Conservation (phyloP, 2,329 filamentous ascomycete genomes). For the Exophiala oligosperma region DNA sequence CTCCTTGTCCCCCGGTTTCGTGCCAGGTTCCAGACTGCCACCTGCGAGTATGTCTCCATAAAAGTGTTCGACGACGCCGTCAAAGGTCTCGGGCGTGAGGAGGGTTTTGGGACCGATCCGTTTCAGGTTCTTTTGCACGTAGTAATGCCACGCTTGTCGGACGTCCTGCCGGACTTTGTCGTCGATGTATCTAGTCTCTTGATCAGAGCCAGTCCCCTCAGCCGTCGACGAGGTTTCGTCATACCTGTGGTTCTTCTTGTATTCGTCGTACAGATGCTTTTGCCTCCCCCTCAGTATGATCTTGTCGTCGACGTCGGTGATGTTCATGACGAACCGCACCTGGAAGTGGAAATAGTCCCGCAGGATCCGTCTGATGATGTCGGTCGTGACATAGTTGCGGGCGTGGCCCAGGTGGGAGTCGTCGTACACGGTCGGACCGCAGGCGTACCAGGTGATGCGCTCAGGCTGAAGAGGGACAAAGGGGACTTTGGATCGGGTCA, state of each 20-base stretch:
- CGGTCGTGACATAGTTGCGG: slow-evolving; percentile 86
- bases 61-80: slow-evolving; percentile 47
- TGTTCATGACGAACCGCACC: slow-evolving; percentile 89
- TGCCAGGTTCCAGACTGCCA: slow-evolving; percentile 54
- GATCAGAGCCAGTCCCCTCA: slow-evolving; percentile 15
- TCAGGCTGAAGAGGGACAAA: slow-evolving; percentile 72
- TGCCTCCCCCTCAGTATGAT: slow-evolving; percentile 69
- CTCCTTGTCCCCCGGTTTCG: slow-evolving; percentile 69
- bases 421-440: slow-evolving; percentile 84
- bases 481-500: slow-evolving; percentile 71
- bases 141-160: slow-evolving; percentile 54
- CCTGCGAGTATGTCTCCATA: slow-evolving; percentile 59
- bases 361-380: slow-evolving; percentile 82
- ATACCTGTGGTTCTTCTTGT: slow-evolving; percentile 55
- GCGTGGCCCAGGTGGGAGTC: slow-evolving; percentile 81
- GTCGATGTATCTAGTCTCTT: slow-evolving; percentile 32
- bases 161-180: slow-evolving; percentile 51
- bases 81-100: slow-evolving; percentile 47
- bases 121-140: slow-evolving; percentile 68
- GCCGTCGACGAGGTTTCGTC: background rate
- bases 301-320: slow-evolving; percentile 81
- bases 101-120: slow-evolving; percentile 45
- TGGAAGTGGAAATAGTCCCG: slow-evolving; percentile 80
- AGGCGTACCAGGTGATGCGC: slow-evolving; percentile 80
- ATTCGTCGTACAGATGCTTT: slow-evolving; percentile 73